phyloP scores from a whole-genome alignment of 2,329 filamentous ascomycete species.

The Emericellopsis atlantica region DNA sequence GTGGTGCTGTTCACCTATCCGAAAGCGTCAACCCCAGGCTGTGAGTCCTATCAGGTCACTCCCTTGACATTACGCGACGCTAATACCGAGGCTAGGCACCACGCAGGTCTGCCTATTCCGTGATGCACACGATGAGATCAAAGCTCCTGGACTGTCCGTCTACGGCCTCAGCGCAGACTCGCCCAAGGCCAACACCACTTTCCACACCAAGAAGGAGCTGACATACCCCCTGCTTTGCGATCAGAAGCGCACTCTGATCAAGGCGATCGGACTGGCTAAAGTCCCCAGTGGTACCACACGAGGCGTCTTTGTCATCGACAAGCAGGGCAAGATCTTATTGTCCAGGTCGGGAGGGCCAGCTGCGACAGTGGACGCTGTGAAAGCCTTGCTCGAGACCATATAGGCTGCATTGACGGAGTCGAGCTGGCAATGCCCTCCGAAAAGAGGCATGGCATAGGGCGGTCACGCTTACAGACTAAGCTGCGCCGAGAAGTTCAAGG shows the following conservation, averaged over 20 bases:
- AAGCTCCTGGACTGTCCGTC: conserved; percentile 67
- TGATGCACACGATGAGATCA: conserved; percentile 67
- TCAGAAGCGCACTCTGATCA: conserved; percentile 58
- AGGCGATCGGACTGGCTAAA: conserved; percentile 84
- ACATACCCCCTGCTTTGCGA: conserved; percentile 86
- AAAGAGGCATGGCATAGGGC: too few relatives aligned
- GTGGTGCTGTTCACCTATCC: conserved; percentile 94
- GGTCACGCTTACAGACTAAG: too few relatives aligned
- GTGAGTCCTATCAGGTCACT: conserved; percentile 40
- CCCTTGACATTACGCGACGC: neutral
- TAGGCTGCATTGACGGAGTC: too few relatives aligned
- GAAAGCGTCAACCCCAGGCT: conserved; percentile 86
- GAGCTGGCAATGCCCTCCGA: too few relatives aligned
- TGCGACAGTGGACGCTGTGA: conserved; percentile 65
- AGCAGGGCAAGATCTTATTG: conserved; percentile 67
- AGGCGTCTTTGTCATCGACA: conserved; percentile 80
- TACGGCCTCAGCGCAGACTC: conserved; percentile 84
- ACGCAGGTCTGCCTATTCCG: conserved; percentile 90
- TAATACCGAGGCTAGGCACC: conserved; percentile 50
- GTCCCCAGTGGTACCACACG: conserved; percentile 65
- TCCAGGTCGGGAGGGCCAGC: conserved; percentile 65
- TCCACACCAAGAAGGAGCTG: conserved; percentile 83
- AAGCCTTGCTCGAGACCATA: conserved; percentile 46
- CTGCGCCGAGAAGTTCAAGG: too few relatives aligned
- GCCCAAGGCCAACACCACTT: conserved; percentile 83